Evolutionary conservation across 2,329 filamentous ascomycete species (phyloP), one percentile per base, ranked within the genome.

Genomic region (Berkeleyomyces basicola): DNA sequence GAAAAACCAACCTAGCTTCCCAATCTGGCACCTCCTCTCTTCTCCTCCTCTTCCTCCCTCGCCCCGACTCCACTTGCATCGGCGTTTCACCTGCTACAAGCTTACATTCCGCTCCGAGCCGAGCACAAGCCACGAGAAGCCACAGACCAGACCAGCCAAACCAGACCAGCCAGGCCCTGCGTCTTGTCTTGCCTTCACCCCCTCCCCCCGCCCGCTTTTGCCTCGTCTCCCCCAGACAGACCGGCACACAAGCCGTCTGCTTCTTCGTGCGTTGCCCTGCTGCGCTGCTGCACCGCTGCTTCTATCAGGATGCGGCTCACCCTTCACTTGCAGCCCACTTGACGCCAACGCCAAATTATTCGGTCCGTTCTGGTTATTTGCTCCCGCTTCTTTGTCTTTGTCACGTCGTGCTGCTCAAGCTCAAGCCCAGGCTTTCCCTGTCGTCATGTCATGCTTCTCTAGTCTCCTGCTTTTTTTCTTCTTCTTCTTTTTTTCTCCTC

Each of bases 261-360:
- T 23, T 23, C 23, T 23, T 23, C 23, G 23, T 23, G 23, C 23
- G 23, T 23, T 23, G 23, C 23, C 23, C 23, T 23, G 23, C 23
- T 23, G 23, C 23, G 23, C 23, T 23, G 23, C 23, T 23, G 23
- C 31, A 23, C 7, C 46, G 33, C 33, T 3, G 14, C 33, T 53
- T 53, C 49, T 53, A n/a, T 55, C 11, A 55, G 51, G 51, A 55
- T 55, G 51, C 51, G 31, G 51, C 51, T 55, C 51, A 55, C 33
- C 51, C 23, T 23, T 23, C 23, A 23, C 23, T 23, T 23, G 23
- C 23, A 23, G 23, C 23, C 23, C 23, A 23, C 23, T 23, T 23
- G 23, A 23, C 23, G 23, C 23, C 23, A 23, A 23, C 23, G 23
- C 23, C 23, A 23, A 23, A 23, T 23, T 23, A 23, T 23, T 23